Conservation (phyloP, 179 eudicot genomes). For the Camellia oleifera region DNA sequence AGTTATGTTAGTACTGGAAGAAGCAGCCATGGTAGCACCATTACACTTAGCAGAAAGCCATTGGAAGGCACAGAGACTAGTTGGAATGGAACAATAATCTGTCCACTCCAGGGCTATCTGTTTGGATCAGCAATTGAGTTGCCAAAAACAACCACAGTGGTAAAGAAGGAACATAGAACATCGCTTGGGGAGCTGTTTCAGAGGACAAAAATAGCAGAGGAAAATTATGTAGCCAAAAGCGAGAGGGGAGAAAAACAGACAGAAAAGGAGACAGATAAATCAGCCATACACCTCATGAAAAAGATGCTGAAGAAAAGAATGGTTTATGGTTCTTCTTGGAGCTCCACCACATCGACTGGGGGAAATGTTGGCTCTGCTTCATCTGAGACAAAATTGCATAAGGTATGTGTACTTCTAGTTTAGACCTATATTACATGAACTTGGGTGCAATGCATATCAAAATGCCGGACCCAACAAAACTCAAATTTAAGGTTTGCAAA, state of each 20-base stretch:
- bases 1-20: conserved; percentile 20
- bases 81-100: conserved; percentile 34
- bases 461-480: too few species aligned
- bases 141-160: conserved; percentile 42
- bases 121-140: conserved; percentile 66
- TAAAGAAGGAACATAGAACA: conserved; percentile 58
- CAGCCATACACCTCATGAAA: conserved; percentile 56
- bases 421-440: too few species aligned
- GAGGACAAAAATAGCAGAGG: conserved; percentile 66
- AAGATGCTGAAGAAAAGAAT: conserved; percentile 63
- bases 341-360: conserved; percentile 33
- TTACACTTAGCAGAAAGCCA: conserved; percentile 59
- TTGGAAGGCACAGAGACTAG: conserved; percentile 44
- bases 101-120: conserved; percentile 82
- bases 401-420: conserved; percentile 35
- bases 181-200: conserved; percentile 87
- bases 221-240: conserved; percentile 34
- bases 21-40: conserved; percentile 22
- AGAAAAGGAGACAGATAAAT: conserved; percentile 64
- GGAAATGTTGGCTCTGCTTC: conserved; percentile 43
- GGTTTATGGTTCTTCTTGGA: conserved; percentile 42
- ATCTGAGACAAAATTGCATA: conserved; percentile 58
- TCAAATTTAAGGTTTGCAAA: too few species aligned
- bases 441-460: too few species aligned
- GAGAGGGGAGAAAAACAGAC: conserved; percentile 43